These are phyloP conservation scores for Gossypium arboreum DNA, from an alignment of 345 rosid species.

Conservation along the genomic window DNA sequence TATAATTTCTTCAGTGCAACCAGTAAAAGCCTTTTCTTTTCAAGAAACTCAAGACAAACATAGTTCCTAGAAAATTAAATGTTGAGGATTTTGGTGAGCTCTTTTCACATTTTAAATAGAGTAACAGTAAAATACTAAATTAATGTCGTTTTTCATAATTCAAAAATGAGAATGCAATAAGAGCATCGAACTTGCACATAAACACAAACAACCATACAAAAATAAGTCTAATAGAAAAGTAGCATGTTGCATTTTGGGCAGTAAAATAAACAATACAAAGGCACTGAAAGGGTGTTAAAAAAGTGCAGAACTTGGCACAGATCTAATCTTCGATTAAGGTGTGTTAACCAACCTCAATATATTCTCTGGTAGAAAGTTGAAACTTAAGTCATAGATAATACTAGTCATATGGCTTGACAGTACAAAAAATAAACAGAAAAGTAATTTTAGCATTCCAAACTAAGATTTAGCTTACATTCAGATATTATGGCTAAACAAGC, in stretches of 20 bases:
- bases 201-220: background rate
- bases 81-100: background rate
- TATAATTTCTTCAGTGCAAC: conserved; percentile 2
- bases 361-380: background rate
- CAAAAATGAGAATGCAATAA: background rate
- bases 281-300: background rate
- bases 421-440: background rate
- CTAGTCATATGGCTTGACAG: background rate
- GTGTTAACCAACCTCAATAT: background rate
- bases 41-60: background rate
- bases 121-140: background rate
- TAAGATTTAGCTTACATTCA: background rate
- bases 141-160: background rate
- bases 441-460: background rate
- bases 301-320: background rate
- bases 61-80: background rate
- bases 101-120: background rate
- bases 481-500: background rate
- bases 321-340: background rate
- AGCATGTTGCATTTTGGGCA: background rate
- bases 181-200: background rate
- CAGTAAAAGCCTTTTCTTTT: background rate
- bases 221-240: background rate
- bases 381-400: background rate
- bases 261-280: background rate